These are phyloP conservation scores for Chlorella ohadii DNA, from an alignment of 139 green algal genomes.

Conservation along the genomic window DNA sequence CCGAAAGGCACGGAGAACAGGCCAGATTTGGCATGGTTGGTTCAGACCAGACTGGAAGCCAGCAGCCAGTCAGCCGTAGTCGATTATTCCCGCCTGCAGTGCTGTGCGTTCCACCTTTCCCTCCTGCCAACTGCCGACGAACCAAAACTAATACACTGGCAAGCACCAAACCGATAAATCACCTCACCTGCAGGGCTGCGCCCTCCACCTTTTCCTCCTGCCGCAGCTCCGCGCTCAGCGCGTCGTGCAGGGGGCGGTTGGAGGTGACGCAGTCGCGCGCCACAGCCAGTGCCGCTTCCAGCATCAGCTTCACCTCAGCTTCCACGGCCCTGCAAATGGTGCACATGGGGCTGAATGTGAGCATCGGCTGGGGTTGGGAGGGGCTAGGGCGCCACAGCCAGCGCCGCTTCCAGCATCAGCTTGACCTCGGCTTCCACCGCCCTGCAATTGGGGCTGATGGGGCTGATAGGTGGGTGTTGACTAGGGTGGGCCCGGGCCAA, in stretches of 20 bases:
- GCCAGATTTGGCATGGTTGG: no score
- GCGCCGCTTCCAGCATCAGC: constrained; percentile 70
- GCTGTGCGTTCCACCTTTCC: no score
- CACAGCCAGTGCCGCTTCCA: constrained; percentile 73
- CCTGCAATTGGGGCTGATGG: no score
- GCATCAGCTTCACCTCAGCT: constrained; percentile 71
- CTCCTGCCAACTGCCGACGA: background rate
- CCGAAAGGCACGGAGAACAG: no score
- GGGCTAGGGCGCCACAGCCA: constrained; percentile 76
- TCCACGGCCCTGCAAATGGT: constrained; percentile 60
- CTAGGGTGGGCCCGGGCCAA: no score
- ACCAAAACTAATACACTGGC: background rate
- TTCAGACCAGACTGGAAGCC: no score
- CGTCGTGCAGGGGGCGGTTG: constrained; percentile 67
- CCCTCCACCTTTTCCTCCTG: constrained; percentile 73
- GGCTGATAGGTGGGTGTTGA: no score
- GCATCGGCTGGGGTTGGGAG: no score
- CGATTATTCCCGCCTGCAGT: no score
- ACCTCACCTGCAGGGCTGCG: constrained; percentile 42
- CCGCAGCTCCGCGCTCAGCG: constrained; percentile 54
- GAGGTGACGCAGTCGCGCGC: constrained; percentile 65
- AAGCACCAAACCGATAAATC: background rate
- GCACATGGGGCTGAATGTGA: no score
- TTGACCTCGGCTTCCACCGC: constrained; percentile 76
- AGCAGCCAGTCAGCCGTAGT: no score